Percentiles rank a stretch among this genome's conserved stretches.
Evolutionary conservation across 176 grass and related monocot genomes (phyloP).

Genomic region (Raddia guianensis): DNA sequence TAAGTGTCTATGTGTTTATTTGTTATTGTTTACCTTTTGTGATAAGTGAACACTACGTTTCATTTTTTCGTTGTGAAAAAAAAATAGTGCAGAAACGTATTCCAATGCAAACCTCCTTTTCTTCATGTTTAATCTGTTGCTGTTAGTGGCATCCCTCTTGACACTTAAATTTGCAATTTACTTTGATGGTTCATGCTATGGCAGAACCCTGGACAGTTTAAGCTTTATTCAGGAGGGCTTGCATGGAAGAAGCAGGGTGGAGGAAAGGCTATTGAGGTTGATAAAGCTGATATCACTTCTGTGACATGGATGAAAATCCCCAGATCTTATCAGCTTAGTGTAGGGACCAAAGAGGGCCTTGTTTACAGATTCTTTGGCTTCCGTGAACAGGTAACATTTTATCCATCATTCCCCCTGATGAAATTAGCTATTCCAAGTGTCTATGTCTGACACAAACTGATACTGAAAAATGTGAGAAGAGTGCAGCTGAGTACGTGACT

Average conservation of each 20-base stretch:
- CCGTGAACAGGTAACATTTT: conserved; percentile 67
- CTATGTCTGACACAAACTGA: neutral
- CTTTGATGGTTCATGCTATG: conserved; percentile 31
- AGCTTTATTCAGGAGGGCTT: conserved; percentile 64
- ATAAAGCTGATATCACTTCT: conserved; percentile 69
- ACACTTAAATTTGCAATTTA: conserved; percentile 28
- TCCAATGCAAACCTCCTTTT: neutral
- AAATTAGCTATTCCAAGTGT: conserved; percentile 30
- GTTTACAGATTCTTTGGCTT: conserved; percentile 79
- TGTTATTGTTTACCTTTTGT: neutral
- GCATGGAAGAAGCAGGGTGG: conserved; percentile 89
- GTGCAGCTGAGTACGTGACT: neutral
- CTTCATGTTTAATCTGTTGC: neutral
- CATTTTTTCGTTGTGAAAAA: conserved; percentile 25
- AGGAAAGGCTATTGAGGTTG: conserved; percentile 74
- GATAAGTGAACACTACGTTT: neutral
- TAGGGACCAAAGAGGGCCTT: conserved; percentile 72
- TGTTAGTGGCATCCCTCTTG: neutral
- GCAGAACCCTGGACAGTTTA: conserved; percentile 83
- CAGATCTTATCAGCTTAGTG: conserved; percentile 73
- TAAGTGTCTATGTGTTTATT: neutral
- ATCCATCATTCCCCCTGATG: neutral
- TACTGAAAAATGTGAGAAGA: conserved; percentile 32
- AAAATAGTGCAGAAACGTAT: neutral
- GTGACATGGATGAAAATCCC: conserved; percentile 77